phyloP scores from a whole-genome alignment of 2,329 filamentous ascomycete genomes.

The Penicillium fuscoglaucum region DNA sequence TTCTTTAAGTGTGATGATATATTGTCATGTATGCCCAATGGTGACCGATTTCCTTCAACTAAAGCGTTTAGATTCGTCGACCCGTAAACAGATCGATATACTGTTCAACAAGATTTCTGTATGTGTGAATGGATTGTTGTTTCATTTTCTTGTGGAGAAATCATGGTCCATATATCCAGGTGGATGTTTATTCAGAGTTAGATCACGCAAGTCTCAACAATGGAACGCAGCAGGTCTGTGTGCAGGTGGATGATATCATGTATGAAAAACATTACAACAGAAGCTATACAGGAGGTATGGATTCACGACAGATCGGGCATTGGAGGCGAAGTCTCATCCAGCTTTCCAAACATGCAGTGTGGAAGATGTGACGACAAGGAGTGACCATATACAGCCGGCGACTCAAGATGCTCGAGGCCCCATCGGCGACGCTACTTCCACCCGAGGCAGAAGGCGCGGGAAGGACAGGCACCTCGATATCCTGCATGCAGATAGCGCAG shows the following conservation, averaged over 20 bases:
- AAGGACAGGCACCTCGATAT: conserved; percentile 84
- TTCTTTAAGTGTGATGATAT: conserved; percentile 10
- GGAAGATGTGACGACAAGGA: conserved; percentile 93
- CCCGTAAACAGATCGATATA: conserved; percentile 19
- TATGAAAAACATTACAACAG: background rate
- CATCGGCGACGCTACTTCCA: conserved; percentile 43
- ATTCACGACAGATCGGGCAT: conserved; percentile 93
- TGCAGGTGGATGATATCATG: conserved; percentile 1
- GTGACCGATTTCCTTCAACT: conserved; percentile 28
- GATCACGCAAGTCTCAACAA: background rate
- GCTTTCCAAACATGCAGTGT: conserved; percentile 84
- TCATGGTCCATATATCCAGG: background rate
- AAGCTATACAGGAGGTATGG: conserved; percentile 73
- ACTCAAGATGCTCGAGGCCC: conserved; percentile 67
- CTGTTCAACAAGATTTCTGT: conserved; percentile 24
- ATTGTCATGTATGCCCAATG: conserved; percentile 9
- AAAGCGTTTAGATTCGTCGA: conserved; percentile 21
- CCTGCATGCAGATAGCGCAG: conserved; percentile 92
- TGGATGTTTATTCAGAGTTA: background rate
- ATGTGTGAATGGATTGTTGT: background rate
- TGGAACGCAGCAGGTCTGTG: conserved; percentile 1
- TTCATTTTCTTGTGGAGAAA: background rate
- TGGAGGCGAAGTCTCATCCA: conserved; percentile 94
- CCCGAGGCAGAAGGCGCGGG: conserved; percentile 52
- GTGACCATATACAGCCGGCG: conserved; percentile 93